Conservation (phyloP, 2,329 filamentous ascomycete genomes). For the Diaporthe capsici region DNA sequence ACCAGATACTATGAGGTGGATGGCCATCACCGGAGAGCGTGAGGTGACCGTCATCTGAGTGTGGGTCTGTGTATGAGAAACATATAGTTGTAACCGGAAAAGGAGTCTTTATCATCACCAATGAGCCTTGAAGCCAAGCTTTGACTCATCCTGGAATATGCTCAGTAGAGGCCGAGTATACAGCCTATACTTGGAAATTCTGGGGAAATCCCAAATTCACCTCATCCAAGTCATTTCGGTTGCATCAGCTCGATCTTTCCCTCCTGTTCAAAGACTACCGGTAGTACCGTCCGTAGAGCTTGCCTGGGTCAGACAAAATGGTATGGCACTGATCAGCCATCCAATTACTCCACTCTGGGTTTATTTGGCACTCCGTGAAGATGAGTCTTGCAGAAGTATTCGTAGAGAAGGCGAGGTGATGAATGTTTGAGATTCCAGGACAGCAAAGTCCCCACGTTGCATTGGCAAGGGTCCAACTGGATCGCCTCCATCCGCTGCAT, state of each 20-base stretch:
- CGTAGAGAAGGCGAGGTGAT: not conserved
- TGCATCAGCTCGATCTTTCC: not conserved
- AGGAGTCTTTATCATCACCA: not conserved
- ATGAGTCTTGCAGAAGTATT: not conserved
- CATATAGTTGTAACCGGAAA: not conserved
- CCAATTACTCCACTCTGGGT: not conserved
- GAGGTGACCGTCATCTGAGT: not conserved
- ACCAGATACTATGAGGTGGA: not conserved
- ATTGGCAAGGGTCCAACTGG: slow-evolving; percentile 11
- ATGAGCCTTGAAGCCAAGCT: not conserved
- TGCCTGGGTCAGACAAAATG: not conserved
- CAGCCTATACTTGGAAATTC: not conserved
- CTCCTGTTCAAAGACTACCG: too few relatives aligned
- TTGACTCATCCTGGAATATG: not conserved
- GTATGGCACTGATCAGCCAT: not conserved
- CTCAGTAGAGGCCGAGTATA: not conserved
- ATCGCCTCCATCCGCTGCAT: slow-evolving; percentile 5
- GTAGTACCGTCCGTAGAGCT: not conserved
- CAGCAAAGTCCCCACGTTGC: not conserved
- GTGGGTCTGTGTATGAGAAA: not conserved
- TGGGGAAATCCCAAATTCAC: not conserved
- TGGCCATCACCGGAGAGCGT: too few relatives aligned
- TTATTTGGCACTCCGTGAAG: not conserved
- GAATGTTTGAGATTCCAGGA: not conserved
- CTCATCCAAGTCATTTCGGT: too few relatives aligned